These are phyloP conservation scores for Aphanocladium album DNA, from an alignment of 2,329 filamentous ascomycete genomes.

Conservation along the genomic window DNA sequence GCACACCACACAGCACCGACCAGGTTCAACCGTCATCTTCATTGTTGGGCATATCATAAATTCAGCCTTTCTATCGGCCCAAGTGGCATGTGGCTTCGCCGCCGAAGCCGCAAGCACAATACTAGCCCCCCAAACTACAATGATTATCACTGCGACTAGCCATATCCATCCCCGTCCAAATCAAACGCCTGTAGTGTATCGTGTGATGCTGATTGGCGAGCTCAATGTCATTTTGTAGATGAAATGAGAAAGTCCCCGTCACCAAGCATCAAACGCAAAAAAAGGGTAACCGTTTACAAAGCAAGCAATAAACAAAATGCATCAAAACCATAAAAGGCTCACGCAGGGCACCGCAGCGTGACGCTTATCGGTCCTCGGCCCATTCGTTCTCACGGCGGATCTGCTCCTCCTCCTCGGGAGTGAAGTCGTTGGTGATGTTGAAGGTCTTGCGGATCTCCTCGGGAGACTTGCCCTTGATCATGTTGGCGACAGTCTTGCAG, in stretches of 20 bases:
- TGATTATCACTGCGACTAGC: not conserved
- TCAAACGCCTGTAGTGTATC: constrained; percentile 11
- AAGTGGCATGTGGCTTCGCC: not conserved
- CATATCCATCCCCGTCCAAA: not conserved
- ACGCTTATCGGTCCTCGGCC: constrained; percentile 70
- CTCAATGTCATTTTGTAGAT: not conserved
- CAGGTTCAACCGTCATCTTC: no score
- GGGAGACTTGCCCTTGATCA: constrained; percentile 99
- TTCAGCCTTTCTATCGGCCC: not conserved
- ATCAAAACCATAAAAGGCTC: not conserved
- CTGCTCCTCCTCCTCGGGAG: constrained; percentile 97
- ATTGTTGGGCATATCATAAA: not conserved
- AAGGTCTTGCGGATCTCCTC: constrained; percentile 99
- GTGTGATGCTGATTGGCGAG: not conserved
- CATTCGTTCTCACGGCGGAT: constrained; percentile 89
- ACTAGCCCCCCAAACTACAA: not conserved
- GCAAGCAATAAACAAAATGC: not conserved
- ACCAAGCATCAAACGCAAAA: constrained; percentile 8
- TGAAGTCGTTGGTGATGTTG: constrained; percentile 99
- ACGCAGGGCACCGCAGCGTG: not conserved
- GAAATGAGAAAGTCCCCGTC: constrained; percentile 4
- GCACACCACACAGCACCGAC: no score
- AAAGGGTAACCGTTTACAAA: constrained; percentile 8
- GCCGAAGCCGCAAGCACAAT: not conserved
- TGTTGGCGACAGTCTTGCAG: constrained; percentile 99